phyloP scores from a whole-genome alignment of 2,329 filamentous ascomycete genomes.

The Raffaelea arxii region DNA sequence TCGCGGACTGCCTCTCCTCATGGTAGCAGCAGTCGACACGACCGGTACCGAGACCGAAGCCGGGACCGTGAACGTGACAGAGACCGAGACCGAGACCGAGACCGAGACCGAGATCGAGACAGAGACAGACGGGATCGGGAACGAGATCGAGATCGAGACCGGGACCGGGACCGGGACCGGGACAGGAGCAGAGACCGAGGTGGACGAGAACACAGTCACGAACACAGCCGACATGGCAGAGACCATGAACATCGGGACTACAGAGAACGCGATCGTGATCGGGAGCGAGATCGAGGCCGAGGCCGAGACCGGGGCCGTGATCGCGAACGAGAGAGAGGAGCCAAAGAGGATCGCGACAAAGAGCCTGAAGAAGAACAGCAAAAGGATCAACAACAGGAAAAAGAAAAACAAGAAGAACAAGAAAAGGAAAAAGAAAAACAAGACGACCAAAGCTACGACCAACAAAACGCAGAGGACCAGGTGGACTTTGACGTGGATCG shows the following conservation, averaged over 20 bases:
- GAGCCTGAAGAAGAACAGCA: too few species aligned
- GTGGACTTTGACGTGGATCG: background rate
- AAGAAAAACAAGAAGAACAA: too few species aligned
- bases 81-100: constrained; percentile 7
- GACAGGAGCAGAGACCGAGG: constrained; percentile 1
- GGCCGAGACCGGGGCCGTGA: constrained; percentile 7
- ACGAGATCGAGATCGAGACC: constrained; percentile 22
- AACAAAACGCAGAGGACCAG: background rate
- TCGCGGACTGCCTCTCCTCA: constrained; percentile 39
- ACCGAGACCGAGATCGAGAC: constrained; percentile 14
- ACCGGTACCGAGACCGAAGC: constrained; percentile 23
- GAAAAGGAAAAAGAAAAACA: too few species aligned
- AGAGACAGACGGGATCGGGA: constrained; percentile 21
- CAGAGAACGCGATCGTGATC: constrained; percentile 3
- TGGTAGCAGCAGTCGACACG: constrained; percentile 19
- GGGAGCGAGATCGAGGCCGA: background rate
- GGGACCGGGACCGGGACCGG: constrained; percentile 12
- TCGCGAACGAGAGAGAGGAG: constrained; percentile 16
- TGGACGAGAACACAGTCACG: constrained; percentile 7
- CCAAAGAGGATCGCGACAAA: background rate
- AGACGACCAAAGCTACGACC: too few species aligned
- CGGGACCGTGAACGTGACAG: constrained; percentile 17
- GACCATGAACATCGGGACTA: background rate
- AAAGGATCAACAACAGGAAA: too few species aligned
- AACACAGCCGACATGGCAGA: constrained; percentile 15